Evolutionary conservation across 1,284 basidiomycete species (phyloP).

Genomic region (Moniliophthora roreri): DNA sequence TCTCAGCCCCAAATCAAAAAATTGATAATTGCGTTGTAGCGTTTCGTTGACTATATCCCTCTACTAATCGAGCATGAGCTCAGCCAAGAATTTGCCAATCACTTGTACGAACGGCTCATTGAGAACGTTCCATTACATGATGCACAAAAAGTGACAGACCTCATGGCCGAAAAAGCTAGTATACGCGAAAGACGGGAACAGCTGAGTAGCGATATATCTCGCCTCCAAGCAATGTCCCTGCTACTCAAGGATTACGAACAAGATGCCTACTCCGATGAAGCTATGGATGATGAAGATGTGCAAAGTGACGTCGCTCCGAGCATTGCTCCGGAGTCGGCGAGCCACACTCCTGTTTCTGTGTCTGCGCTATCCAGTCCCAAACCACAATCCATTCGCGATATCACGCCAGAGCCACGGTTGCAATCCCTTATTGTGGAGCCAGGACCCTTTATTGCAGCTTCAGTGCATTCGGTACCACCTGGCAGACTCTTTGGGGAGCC

Average conservation of each 20-base stretch:
- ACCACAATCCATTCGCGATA: no score
- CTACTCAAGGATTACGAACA: neutral
- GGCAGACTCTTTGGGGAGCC: no score
- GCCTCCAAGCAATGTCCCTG: conserved; percentile 13
- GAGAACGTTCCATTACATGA: conserved; percentile 29
- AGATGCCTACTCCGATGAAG: no score
- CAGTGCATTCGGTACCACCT: no score
- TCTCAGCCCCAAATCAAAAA: neutral
- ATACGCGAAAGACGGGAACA: conserved; percentile 3
- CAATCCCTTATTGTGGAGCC: no score
- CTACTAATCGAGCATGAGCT: conserved; percentile 51
- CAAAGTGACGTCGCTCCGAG: no score
- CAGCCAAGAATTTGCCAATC: conserved; percentile 37
- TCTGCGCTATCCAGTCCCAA: no score
- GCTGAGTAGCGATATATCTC: conserved; percentile 8
- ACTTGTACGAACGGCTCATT: conserved; percentile 40
- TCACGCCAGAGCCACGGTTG: no score
- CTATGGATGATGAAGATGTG: no score
- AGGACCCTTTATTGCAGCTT: no score
- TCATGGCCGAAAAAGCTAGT: conserved; percentile 10
- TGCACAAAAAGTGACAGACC: conserved; percentile 11
- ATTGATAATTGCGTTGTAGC: conserved; percentile 31
- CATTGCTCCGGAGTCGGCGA: no score
- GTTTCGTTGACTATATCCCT: conserved; percentile 53
- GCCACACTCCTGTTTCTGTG: no score